phyloP scores from a whole-genome alignment of 371 early-diverging fungal species.

The Chytridium lagenaria region DNA sequence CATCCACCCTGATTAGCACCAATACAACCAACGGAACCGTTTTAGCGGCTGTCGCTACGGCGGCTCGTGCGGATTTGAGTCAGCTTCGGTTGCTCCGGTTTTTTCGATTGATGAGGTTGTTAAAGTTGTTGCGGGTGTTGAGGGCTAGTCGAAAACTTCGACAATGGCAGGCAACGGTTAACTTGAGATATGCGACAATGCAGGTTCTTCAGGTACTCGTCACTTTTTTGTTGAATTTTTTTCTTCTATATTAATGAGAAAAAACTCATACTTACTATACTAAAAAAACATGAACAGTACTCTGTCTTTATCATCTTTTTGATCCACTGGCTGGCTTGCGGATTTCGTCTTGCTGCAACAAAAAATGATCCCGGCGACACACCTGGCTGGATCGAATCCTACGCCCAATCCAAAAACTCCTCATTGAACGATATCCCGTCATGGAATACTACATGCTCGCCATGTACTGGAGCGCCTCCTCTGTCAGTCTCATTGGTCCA shows the following conservation, averaged over 20 bases:
- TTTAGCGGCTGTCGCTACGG: not conserved
- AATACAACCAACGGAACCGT: not conserved
- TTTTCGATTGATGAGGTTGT: conserved; percentile 49
- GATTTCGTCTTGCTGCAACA: conserved; percentile 48
- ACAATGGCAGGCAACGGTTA: conserved; percentile 48
- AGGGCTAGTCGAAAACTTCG: conserved; percentile 54
- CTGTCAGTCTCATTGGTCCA: conserved; percentile 45
- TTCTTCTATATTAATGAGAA: not conserved
- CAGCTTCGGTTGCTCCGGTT: not conserved
- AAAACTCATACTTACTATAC: conserved; percentile 4
- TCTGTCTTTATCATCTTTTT: conserved; percentile 46
- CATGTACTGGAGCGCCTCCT: conserved; percentile 49
- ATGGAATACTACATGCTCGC: conserved; percentile 46
- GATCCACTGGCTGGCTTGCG: conserved; percentile 59
- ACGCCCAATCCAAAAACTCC: conserved; percentile 28
- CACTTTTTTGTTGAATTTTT: not conserved
- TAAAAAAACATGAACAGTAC: conserved; percentile 27
- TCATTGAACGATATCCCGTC: not conserved
- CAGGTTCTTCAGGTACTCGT: conserved; percentile 46
- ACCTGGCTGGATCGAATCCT: conserved; percentile 44
- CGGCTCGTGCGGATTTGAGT: not conserved
- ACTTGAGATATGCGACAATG: conserved; percentile 49
- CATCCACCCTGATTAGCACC: not conserved
- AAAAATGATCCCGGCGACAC: conserved; percentile 34
- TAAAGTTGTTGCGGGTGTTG: conserved; percentile 56